Evolutionary conservation across 805 yeast genomes (phyloP).

Genomic region (Naumovozyma castellii): DNA sequence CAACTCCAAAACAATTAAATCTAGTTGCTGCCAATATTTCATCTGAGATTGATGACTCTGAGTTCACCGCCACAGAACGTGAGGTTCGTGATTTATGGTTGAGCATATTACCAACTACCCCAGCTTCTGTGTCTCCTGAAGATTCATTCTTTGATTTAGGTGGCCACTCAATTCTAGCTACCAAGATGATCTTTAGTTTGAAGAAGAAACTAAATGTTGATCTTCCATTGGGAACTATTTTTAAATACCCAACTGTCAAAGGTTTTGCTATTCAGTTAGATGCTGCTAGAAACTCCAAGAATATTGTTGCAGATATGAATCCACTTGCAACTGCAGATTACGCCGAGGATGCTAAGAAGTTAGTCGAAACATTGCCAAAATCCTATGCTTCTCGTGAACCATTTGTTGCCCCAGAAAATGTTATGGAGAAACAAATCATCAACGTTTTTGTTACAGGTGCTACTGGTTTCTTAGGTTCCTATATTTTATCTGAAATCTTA

Average conservation of each 20-base stretch:
- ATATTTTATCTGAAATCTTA: constrained; percentile 69
- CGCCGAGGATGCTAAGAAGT: constrained; percentile 61
- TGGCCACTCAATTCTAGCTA: constrained; percentile 95
- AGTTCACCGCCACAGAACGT: constrained; percentile 56
- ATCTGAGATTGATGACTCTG: constrained; percentile 37
- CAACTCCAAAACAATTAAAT: constrained; percentile 76
- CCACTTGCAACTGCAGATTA: constrained; percentile 35
- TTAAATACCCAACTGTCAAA: constrained; percentile 78
- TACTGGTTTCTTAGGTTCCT: constrained; percentile 94
- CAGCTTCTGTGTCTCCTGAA: constrained; percentile 61
- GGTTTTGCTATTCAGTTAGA: constrained; percentile 70
- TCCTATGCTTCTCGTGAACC: constrained; percentile 38
- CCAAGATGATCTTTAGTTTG: constrained; percentile 90
- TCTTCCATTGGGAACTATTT: constrained; percentile 81
- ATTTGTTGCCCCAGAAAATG: constrained; percentile 13
- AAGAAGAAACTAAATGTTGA: constrained; percentile 71
- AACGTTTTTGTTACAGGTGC: constrained; percentile 87
- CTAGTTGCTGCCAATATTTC: constrained; percentile 51
- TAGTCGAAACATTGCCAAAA: constrained; percentile 34
- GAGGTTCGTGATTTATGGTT: constrained; percentile 78
- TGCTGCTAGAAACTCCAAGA: constrained; percentile 38
- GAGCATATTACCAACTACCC: constrained; percentile 72
- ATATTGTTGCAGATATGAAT: constrained; percentile 29
- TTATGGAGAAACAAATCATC: constrained; percentile 28
- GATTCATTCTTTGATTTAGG: constrained; percentile 97